phyloP scores from a whole-genome alignment of 352 stramenopile genomes.

The Globisporangium cystogenes region DNA sequence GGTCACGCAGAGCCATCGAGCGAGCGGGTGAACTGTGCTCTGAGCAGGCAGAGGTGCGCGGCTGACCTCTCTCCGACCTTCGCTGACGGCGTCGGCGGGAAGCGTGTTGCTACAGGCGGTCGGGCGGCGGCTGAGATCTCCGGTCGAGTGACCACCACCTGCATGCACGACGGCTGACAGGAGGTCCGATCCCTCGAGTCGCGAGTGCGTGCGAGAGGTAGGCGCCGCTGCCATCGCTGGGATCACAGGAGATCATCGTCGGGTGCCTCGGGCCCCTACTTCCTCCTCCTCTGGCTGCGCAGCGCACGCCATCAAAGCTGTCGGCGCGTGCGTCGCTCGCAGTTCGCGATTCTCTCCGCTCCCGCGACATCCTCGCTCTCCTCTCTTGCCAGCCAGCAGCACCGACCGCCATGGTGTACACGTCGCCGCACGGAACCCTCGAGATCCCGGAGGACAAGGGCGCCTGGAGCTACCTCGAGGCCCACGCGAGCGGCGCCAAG shows the following conservation, averaged over 20 bases:
- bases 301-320: not conserved
- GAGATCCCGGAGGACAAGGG: conserved; percentile 9
- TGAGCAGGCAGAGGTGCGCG: too few relatives aligned
- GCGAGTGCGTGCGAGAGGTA: not conserved
- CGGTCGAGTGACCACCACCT: too few relatives aligned
- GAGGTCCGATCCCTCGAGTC: too few relatives aligned
- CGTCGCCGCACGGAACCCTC: conserved; percentile 7
- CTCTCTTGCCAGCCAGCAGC: not conserved
- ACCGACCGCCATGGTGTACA: not conserved
- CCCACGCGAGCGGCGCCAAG: conserved; percentile 23
- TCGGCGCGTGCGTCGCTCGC: not conserved
- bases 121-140: too few relatives aligned
- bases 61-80: too few relatives aligned
- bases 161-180: too few relatives aligned
- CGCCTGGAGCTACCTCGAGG: conserved; percentile 26
- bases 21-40: too few relatives aligned
- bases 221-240: not conserved
- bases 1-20: too few relatives aligned
- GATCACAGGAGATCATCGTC: not conserved
- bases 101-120: too few relatives aligned
- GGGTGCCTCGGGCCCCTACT: not conserved
- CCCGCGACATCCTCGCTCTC: not conserved
- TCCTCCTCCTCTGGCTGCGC: not conserved
- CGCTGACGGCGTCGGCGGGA: too few relatives aligned
- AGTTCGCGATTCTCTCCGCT: not conserved